phyloP scores from a whole-genome alignment of 225 moss, liverwort and hornwort species.

The Polytrichum formosum region DNA sequence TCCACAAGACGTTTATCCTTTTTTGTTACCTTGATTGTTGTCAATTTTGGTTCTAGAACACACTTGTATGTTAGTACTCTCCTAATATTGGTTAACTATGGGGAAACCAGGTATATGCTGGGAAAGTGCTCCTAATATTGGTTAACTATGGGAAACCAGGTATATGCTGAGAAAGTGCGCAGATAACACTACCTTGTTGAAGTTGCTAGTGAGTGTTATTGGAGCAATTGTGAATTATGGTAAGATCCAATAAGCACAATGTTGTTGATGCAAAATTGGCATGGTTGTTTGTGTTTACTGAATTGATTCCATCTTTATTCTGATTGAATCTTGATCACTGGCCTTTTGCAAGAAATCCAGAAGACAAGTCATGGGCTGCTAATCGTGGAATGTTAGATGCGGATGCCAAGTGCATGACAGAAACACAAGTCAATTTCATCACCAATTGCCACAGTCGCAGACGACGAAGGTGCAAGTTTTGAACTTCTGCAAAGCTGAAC shows the following conservation, averaged over 20 bases:
- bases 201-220: slow-evolving; percentile 60
- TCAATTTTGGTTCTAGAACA: too few relatives aligned
- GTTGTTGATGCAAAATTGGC: not conserved
- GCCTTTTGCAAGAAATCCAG: slow-evolving; percentile 37
- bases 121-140: too few relatives aligned
- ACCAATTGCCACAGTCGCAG: slow-evolving; percentile 39
- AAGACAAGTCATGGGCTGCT: slow-evolving; percentile 39
- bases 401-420: slow-evolving; percentile 55
- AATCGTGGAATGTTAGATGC: slow-evolving; percentile 34
- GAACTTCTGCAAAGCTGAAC: not conserved
- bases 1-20: too few relatives aligned
- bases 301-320: slow-evolving; percentile 3
- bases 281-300: slow-evolving; percentile 1
- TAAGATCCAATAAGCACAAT: slow-evolving; percentile 21
- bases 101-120: slow-evolving; percentile 61
- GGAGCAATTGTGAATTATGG: slow-evolving; percentile 60
- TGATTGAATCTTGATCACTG: too few relatives aligned
- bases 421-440: slow-evolving; percentile 64
- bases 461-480: slow-evolving; percentile 42
- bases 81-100: slow-evolving; percentile 3
- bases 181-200: slow-evolving; percentile 73
- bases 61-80: too few relatives aligned
- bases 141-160: too few relatives aligned
- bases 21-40: too few relatives aligned
- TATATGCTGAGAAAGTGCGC: too few relatives aligned